Evolutionary conservation across 345 rosid species (phyloP), one percentile per base, ranked within the genome.

Genomic region (Physaria fendleri): DNA sequence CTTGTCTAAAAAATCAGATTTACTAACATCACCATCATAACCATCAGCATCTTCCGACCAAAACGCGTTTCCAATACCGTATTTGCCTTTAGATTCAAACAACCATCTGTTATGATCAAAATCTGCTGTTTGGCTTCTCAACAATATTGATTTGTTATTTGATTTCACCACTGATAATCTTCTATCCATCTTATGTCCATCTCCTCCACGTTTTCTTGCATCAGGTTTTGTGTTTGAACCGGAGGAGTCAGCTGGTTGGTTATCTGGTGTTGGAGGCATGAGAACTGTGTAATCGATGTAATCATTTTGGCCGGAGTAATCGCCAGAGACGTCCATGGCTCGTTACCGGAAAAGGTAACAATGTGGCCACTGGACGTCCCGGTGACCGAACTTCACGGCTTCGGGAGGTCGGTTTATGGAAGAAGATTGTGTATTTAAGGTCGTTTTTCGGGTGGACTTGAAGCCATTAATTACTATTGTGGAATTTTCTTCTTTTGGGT

Each of bases 201-300:
- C 68, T 0, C 44, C 57, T 0, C 51, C 59, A 0, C 47, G 57
- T 0, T 70, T 65, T 0, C 69, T 21, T 17, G 69, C 57, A 16
- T 72, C 82, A 16, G 66, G 11, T 56, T 80, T 77, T 17, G 78
- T 51, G 7, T 68, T 77, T 5, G 76, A 72, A 0, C 72, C 76
- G 2, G 75, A 63, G 17, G 76, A 65, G 35, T 75, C 78, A 29
- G 70, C 77, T 2, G 95, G 97, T 39, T 88, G 98, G 77, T 91
- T 91, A 47, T 91, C 98, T 0, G 98, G 98, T 0, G 98, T 91
- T 0, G 98, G 95, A 4, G 98, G 98, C 95, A 91, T 72, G 62
- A 88, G 74, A 23, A 91, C 96, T 0, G 98, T 91, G 82, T 91
- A 91, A 30, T 91, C 84, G 29, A 81, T 82, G 57, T 88, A 88